Percentiles rank a stretch among this genome's conserved stretches.
Conservation (phyloP, 2,329 filamentous ascomycete genomes). For the Diaporthe aspalathi region DNA sequence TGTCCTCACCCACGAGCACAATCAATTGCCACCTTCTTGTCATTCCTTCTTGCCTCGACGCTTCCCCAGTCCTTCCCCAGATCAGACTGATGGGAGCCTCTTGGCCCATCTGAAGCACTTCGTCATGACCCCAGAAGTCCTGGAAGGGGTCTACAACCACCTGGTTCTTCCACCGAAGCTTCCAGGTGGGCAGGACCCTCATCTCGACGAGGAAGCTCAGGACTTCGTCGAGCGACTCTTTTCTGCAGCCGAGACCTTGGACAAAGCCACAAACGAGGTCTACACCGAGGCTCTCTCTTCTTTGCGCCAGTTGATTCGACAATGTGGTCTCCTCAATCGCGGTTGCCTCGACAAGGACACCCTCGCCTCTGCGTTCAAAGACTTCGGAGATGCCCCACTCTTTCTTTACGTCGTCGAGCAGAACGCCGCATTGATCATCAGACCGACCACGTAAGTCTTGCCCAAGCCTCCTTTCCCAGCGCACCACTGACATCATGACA, state of each 20-base stretch:
- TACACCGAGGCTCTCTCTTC: not conserved
- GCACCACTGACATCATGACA: not conserved
- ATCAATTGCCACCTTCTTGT: not conserved
- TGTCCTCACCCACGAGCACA: too few relatives aligned
- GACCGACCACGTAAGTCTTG: not conserved
- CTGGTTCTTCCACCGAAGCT: conserved; percentile 53
- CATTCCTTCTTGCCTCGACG: not conserved
- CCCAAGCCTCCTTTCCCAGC: not conserved
- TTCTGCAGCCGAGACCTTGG: not conserved
- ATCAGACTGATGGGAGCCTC: not conserved
- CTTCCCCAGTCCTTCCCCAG: not conserved
- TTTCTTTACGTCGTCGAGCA: conserved; percentile 31
- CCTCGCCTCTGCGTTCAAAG: not conserved
- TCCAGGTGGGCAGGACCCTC: conserved; percentile 47
- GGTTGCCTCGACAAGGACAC: conserved; percentile 28
- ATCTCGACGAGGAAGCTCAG: conserved; percentile 42
- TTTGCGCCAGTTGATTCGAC: not conserved
- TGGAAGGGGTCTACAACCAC: conserved; percentile 48
- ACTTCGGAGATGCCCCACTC: not conserved
- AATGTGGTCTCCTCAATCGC: conserved; percentile 25
- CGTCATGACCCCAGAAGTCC: conserved; percentile 14
- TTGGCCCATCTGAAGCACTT: not conserved
- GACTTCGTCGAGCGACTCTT: conserved; percentile 43
- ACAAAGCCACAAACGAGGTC: not conserved
- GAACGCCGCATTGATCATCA: conserved; percentile 32